Conservation (phyloP, 441 rosid genomes). For the Bruguiera hainesii region DNA sequence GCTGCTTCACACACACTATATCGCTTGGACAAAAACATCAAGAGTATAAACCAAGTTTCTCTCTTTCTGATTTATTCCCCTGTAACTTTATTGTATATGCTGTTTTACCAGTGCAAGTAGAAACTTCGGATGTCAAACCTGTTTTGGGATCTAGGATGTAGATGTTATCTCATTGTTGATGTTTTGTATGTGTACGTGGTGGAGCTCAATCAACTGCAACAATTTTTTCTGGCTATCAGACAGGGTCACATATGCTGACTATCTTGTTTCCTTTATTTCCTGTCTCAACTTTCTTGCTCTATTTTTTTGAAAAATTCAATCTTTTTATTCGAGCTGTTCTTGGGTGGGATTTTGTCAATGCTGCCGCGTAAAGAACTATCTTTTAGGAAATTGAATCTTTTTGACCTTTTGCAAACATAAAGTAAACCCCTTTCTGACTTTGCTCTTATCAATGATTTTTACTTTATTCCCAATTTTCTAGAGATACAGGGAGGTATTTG, state of each 20-base stretch:
- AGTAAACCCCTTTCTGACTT: conserved; percentile 30
- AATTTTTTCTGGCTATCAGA: no score
- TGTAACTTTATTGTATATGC: neutral
- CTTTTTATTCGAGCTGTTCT: conserved; percentile 2
- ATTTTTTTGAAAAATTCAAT: neutral
- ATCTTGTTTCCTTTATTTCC: neutral
- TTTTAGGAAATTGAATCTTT: conserved; percentile 50
- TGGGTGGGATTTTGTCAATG: conserved; percentile 25
- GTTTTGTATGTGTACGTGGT: neutral
- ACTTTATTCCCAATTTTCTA: conserved; percentile 7
- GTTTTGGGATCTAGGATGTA: conserved; percentile 27
- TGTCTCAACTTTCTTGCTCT: neutral
- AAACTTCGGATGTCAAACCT: neutral
- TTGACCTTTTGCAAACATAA: conserved; percentile 37
- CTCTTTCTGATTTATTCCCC: neutral
- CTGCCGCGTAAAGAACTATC: conserved; percentile 28
- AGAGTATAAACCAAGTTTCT: conserved; percentile 2
- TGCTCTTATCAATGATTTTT: conserved; percentile 30
- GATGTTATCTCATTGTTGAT: neutral
- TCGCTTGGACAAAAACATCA: neutral
- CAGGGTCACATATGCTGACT: no score
- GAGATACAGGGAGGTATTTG: conserved; percentile 6
- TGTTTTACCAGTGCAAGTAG: neutral
- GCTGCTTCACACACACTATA: neutral
- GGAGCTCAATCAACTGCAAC: conserved; percentile 2